Base-by-base conservation (phyloP, 306 rosid species). In the Mimosa bimucronata region DNA sequence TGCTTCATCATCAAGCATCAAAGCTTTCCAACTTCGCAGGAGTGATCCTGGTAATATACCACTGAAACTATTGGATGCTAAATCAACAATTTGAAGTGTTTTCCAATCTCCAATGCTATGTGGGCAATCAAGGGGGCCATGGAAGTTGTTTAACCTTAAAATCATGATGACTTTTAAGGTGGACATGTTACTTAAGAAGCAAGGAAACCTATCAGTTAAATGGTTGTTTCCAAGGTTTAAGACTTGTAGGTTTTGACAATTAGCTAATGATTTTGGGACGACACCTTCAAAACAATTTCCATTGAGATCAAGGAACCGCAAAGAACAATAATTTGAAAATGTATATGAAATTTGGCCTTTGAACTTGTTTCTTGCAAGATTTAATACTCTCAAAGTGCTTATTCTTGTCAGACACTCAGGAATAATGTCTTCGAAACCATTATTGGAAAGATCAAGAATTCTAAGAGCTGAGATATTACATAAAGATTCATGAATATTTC, bases 361-460 rank as follows among this genome's bases (percentile, higher is more conserved):
- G 9, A 87, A 76, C 1, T 70, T 65, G 78, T 87, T 87, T 19
- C 55, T 60, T 3, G 42, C 21, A 1, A 88, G 70, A 69, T 76
- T 69, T 21, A 88, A 8, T 2, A 67, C 82, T 50, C 21, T 55
- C 1, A 79, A 50, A 8, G 72, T 52, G 0, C 4, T 8, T 10
- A 1, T 83, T 19, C 2, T 5, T 16, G 18, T 48, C 23, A 88
- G 44, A 68, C 89, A 88, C 9, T 14, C 4, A 0, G 85, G 91
- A 67, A 88, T 78, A 64, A 1, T 45, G n/a, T n/a, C n/a, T n/a
- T n/a, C n/a, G 6, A 87, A 64, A 15, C 9, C 26, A 44, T 87
- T 87, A 10, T 81, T 0, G 7, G 89, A 81, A 60, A 88, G 70
- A 81, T 88, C 86, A 68, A 88, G 85, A n/a, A n/a, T n/a, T n/a